Percentiles rank a stretch among this genome's conserved stretches.
Conservation (phyloP, 257 asterid genomes). For the Rauvolfia tetraphylla region DNA sequence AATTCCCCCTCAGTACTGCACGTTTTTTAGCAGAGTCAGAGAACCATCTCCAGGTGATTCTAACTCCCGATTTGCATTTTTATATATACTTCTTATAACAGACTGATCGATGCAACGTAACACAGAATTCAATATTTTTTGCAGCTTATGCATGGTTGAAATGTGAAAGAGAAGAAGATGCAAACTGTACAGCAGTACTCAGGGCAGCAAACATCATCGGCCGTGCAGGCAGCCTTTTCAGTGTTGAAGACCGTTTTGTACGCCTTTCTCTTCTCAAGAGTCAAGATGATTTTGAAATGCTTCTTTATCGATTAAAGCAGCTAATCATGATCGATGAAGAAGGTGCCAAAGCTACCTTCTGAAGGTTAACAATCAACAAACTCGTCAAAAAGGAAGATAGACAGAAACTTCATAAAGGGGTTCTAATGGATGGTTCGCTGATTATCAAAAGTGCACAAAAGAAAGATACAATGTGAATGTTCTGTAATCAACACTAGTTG, state of each 20-base stretch:
- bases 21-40: constrained; percentile 40
- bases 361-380: no score
- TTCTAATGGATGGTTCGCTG: no score
- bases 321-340: constrained; percentile 16
- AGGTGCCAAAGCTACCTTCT: not conserved
- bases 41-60: constrained; percentile 77
- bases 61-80: not conserved
- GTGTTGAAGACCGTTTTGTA: constrained; percentile 15
- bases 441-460: no score
- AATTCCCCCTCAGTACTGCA: constrained; percentile 53
- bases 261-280: constrained; percentile 26
- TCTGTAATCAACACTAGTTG: no score
- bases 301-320: constrained; percentile 16
- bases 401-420: no score
- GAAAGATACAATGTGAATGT: no score
- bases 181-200: constrained; percentile 14
- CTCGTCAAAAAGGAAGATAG: no score
- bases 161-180: constrained; percentile 31
- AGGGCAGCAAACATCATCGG: constrained; percentile 22
- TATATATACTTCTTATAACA: no score
- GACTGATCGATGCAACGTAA: no score
- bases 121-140: not conserved
- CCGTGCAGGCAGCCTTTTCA: constrained; percentile 18
- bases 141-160: constrained; percentile 40
- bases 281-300: constrained; percentile 23